These are phyloP conservation scores for Colletotrichum tropicale DNA, from an alignment of 2,329 filamentous ascomycete genomes.

Conservation along the genomic window DNA sequence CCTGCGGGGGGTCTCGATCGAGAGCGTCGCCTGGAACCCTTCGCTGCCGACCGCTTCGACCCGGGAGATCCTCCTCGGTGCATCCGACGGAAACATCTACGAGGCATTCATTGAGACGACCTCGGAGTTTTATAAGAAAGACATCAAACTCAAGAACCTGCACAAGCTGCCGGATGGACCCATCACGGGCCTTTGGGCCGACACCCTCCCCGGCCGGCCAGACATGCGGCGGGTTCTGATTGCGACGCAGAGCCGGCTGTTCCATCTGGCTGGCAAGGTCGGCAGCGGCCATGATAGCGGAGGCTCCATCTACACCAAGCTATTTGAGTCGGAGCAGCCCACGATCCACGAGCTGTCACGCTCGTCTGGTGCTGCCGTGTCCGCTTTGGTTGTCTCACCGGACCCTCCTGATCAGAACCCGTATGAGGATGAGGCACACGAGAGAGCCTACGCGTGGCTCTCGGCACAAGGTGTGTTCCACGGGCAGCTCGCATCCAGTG, in stretches of 20 bases:
- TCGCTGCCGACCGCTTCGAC: constrained; percentile 92
- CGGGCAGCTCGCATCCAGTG: constrained; percentile 72
- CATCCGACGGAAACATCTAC: constrained; percentile 93
- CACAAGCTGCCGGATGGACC: constrained; percentile 84
- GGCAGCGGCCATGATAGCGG: constrained; percentile 79
- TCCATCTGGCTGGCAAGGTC: constrained; percentile 81
- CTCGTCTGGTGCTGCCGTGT: constrained; percentile 63
- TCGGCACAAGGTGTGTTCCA: constrained; percentile 86
- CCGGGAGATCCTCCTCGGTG: constrained; percentile 88
- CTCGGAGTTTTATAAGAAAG: constrained; percentile 92
- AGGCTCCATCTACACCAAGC: constrained; percentile 81
- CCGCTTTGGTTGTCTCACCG: constrained; percentile 77
- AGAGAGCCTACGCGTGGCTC: constrained; percentile 89
- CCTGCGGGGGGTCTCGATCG: constrained; percentile 84
- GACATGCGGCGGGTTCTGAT: constrained; percentile 82
- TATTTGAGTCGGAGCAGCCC: constrained; percentile 89
- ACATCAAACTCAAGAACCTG: constrained; percentile 86
- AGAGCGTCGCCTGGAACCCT: constrained; percentile 94
- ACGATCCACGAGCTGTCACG: constrained; percentile 74
- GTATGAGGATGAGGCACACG: constrained; percentile 61
- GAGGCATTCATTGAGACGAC: constrained; percentile 94
- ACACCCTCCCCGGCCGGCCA: constrained; percentile 68
- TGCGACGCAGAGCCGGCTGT: constrained; percentile 76
- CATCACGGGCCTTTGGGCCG: constrained; percentile 85
- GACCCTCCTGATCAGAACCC: constrained; percentile 63